Evolutionary conservation across 495 filamentous ascomycete species (phyloP).

Genomic region (Daldinia caldariorum): DNA sequence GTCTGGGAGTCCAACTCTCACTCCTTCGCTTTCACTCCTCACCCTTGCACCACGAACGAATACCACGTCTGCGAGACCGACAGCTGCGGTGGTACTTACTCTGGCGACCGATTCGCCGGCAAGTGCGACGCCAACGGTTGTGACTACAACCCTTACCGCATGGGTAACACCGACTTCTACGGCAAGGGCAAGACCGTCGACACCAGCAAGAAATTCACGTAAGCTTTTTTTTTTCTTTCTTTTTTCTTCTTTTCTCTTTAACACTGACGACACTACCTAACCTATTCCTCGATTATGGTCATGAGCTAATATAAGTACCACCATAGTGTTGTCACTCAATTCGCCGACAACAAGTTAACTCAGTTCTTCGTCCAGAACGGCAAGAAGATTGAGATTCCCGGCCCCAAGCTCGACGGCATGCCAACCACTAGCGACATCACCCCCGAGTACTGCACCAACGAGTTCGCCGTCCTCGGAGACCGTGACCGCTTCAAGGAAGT

Average conservation of each 20-base stretch:
- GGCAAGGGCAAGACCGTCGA: slow-evolving; percentile 69
- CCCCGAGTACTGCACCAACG: slow-evolving; percentile 66
- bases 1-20: slow-evolving; percentile 78
- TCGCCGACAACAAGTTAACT: slow-evolving; percentile 69
- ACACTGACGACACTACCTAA: neutral
- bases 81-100: slow-evolving; percentile 62
- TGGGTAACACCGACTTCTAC: slow-evolving; percentile 71
- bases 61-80: slow-evolving; percentile 66
- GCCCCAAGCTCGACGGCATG: slow-evolving; percentile 63
- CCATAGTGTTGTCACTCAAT: slow-evolving; percentile 78
- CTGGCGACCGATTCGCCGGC: slow-evolving; percentile 60
- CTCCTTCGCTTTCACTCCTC: slow-evolving; percentile 70
- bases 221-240: too few species aligned
- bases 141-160: slow-evolving; percentile 80
- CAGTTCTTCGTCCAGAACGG: slow-evolving; percentile 79
- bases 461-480: slow-evolving; percentile 71
- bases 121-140: slow-evolving; percentile 78
- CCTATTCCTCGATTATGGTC: neutral
- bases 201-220: slow-evolving; percentile 71
- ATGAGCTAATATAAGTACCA: slow-evolving; percentile 4
- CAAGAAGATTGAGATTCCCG: slow-evolving; percentile 65
- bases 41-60: slow-evolving; percentile 68
- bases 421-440: slow-evolving; percentile 67
- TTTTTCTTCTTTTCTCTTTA: too few species aligned
- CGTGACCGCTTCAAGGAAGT: slow-evolving; percentile 65